Evolutionary conservation across 2,329 filamentous ascomycete genomes (phyloP), one percentile per base, ranked within the genome.

Genomic region (Botrytis deweyae): DNA sequence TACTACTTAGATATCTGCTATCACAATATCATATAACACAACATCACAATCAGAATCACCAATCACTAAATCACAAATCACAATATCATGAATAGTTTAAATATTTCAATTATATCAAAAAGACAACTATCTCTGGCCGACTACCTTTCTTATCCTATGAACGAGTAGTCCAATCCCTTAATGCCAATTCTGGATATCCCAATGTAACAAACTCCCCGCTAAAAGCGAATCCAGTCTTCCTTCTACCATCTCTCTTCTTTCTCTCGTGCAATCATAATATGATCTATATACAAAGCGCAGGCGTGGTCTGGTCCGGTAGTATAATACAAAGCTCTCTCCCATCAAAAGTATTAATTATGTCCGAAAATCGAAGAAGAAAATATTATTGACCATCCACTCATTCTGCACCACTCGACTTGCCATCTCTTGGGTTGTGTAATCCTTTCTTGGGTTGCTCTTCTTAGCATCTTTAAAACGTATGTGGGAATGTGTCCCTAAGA

Each of bases 221-320:
- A 55, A 58, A 58, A 55, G 65, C 49, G 36, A 68, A 68, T 64
- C 62, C 18, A 42, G 22, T 64, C 62, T 63, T 42, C 61, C 25
- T 14, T 58, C 52, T 33, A 58, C n/a, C 65, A 36, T 22, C 65
- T 29, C 36, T 42, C 49, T 62, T 40, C 68, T 63, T 59, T 52
- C 66, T 52, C 42, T 70, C 58, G 44, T 73, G 12, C 65, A 44
- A 52, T 69, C 66, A 69, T 69, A 38, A 58, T 69, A 55, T 68
- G 46, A 33, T 69, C 40, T 58, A 58, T 69, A 58, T 69, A 69
- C 65, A 68, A 68, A n/a, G 52, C 36, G 29, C 33, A 44, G n/a
- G n/a, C 42, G 52, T 36, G 36, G 25, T 55, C 25, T 40, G 65
- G 52, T 36, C 49, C n/a, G 29, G 44, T 38, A 70, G 29, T n/a